phyloP scores from a whole-genome alignment of 192 early-diverging fungal species.

The Entomortierella parvispora region DNA sequence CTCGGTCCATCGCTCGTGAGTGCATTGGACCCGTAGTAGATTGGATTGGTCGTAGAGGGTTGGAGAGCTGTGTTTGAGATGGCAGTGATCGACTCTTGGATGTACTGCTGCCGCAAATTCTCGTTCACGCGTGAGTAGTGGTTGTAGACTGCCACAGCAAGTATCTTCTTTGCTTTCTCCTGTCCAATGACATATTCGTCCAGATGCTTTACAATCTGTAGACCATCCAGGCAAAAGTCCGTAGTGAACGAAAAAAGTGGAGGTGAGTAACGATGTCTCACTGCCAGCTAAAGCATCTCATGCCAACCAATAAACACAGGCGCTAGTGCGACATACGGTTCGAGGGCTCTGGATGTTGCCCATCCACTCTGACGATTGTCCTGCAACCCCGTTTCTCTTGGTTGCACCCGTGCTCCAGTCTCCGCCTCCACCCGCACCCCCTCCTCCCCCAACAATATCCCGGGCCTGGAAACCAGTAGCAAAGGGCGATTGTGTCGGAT shows the following conservation, averaged over 20 bases:
- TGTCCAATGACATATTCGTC: slow-evolving; percentile 92
- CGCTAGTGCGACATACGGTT: slow-evolving; percentile 17
- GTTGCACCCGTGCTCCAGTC: background rate
- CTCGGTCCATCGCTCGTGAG: slow-evolving; percentile 47
- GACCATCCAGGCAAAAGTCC: background rate
- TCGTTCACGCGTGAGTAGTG: slow-evolving; percentile 83
- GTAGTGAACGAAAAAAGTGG: background rate
- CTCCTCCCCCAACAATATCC: slow-evolving; percentile 31
- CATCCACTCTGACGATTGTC: slow-evolving; percentile 37
- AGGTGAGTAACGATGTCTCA: background rate
- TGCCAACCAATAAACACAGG: too few relatives aligned
- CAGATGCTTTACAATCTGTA: slow-evolving; percentile 78
- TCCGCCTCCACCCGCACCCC: slow-evolving; percentile 9
- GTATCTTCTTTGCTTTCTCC: slow-evolving; percentile 81
- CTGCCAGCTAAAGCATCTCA: too few relatives aligned
- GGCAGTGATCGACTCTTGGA: slow-evolving; percentile 40
- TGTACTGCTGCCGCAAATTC: slow-evolving; percentile 66
- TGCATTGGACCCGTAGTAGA: slow-evolving; percentile 30
- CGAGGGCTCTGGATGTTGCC: slow-evolving; percentile 40
- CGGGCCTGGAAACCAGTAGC: slow-evolving; percentile 22
- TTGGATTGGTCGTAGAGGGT: background rate
- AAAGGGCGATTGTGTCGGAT: slow-evolving; percentile 23
- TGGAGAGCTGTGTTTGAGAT: slow-evolving; percentile 12
- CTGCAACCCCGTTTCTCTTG: slow-evolving; percentile 9
- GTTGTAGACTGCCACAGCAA: slow-evolving; percentile 88